phyloP scores from a whole-genome alignment of 257 asterid genomes.

The Nicotiana tabacum region DNA sequence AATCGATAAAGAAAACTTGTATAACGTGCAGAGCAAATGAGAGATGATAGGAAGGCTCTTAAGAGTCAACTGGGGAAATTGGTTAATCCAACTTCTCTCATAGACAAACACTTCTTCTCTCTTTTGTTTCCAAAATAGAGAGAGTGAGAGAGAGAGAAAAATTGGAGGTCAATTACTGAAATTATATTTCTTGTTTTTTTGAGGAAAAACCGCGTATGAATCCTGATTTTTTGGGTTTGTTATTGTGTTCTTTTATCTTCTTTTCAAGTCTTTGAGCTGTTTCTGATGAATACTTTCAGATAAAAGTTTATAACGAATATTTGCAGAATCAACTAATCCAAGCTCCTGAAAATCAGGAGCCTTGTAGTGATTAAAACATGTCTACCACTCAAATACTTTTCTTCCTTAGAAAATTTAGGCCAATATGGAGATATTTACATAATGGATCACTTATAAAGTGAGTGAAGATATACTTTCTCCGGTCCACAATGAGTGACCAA shows the following conservation, averaged over 20 bases:
- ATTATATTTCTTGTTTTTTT: constrained; percentile 21
- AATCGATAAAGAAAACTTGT: not conserved
- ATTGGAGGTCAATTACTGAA: constrained; percentile 31
- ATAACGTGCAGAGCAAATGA: constrained; percentile 29
- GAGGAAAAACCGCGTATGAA: constrained; percentile 22
- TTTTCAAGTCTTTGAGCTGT: not conserved
- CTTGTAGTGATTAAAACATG: not conserved
- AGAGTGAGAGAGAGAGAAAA: constrained; percentile 24
- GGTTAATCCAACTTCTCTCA: constrained; percentile 10
- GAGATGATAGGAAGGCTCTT: constrained; percentile 14
- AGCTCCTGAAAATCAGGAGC: not conserved
- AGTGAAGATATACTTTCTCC: no score
- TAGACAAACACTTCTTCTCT: constrained; percentile 37
- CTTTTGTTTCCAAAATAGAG: constrained; percentile 36
- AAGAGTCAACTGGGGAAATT: constrained; percentile 6
- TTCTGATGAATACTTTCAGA: not conserved
- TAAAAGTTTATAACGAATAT: not conserved
- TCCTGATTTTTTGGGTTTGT: constrained; percentile 28
- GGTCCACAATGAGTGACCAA: no score
- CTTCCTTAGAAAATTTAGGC: not conserved
- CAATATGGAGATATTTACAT: not conserved
- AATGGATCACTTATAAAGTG: no score
- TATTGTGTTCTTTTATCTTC: not conserved
- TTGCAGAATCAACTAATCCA: not conserved
- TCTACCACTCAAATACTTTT: not conserved